These are phyloP conservation scores for Sicyos edulis DNA, from an alignment of 306 rosid genomes.

Conservation along the genomic window DNA sequence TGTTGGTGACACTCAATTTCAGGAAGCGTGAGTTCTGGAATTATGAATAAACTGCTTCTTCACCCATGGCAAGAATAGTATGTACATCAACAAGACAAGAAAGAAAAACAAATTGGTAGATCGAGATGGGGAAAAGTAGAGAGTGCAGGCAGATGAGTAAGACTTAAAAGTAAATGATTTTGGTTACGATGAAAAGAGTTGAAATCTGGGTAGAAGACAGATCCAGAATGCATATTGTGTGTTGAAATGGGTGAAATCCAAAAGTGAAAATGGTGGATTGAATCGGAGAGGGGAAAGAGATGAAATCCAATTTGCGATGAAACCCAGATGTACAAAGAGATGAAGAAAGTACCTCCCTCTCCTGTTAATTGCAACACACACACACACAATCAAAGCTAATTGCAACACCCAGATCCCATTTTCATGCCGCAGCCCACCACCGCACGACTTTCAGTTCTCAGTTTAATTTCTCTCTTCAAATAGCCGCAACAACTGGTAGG, in stretches of 20 bases:
- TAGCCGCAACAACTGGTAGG: constrained; percentile 93
- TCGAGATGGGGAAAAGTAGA: too few species aligned
- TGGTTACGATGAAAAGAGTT: too few species aligned
- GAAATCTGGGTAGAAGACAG: too few species aligned
- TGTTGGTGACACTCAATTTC: background rate
- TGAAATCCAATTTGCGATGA: too few species aligned
- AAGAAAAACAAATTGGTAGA: background rate
- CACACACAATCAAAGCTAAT: too few species aligned
- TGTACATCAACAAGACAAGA: background rate
- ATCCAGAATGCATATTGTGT: too few species aligned
- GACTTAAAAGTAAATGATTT: too few species aligned
- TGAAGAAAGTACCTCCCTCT: constrained; percentile 26
- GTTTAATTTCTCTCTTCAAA: constrained; percentile 41
- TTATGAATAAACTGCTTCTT: background rate
- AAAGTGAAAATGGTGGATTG: too few species aligned
- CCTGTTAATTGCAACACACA: too few species aligned
- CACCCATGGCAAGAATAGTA: background rate
- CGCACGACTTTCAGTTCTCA: constrained; percentile 1
- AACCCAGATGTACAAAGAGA: constrained; percentile 38
- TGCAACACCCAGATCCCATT: constrained; percentile 50
- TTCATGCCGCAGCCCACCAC: constrained; percentile 24
- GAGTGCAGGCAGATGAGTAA: too few species aligned
- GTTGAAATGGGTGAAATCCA: too few species aligned
- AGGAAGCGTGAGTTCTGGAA: background rate
- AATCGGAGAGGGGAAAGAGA: background rate